phyloP scores from a whole-genome alignment of 352 stramenopile species.

The Globisporangium emineosum region DNA sequence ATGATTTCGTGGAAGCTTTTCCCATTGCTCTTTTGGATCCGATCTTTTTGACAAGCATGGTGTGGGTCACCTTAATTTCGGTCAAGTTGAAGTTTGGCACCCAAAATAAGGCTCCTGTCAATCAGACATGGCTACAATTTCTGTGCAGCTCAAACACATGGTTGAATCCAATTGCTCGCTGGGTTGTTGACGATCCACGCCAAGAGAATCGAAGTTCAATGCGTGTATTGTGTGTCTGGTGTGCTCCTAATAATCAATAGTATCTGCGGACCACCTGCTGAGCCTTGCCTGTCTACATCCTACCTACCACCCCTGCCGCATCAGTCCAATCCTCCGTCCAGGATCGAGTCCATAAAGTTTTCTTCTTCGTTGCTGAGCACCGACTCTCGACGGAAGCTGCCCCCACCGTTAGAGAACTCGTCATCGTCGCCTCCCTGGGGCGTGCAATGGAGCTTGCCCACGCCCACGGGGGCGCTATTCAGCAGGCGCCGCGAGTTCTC shows the following conservation, averaged over 20 bases:
- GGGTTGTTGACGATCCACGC: no score
- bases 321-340: constrained; percentile 28
- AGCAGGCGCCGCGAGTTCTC: constrained; percentile 55
- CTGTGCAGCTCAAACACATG: no score
- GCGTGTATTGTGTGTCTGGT: constrained; percentile 1
- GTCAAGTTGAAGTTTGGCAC: not conserved
- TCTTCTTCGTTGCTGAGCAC: constrained; percentile 80
- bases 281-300: not conserved
- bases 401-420: constrained; percentile 9
- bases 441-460: constrained; percentile 63
- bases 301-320: not conserved
- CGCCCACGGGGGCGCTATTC: constrained; percentile 64
- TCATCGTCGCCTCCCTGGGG: constrained; percentile 29
- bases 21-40: not conserved
- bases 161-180: no score
- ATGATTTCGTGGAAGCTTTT: constrained; percentile 6
- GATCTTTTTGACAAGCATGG: constrained; percentile 2
- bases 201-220: not conserved
- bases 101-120: not conserved
- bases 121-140: constrained; percentile 2
- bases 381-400: constrained; percentile 20
- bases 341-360: constrained; percentile 80
- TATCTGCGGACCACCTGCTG: not conserved
- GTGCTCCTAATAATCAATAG: not conserved
- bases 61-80: constrained; percentile 2